phyloP scores from a whole-genome alignment of 345 rosid species.

The Citrus unshiu region DNA sequence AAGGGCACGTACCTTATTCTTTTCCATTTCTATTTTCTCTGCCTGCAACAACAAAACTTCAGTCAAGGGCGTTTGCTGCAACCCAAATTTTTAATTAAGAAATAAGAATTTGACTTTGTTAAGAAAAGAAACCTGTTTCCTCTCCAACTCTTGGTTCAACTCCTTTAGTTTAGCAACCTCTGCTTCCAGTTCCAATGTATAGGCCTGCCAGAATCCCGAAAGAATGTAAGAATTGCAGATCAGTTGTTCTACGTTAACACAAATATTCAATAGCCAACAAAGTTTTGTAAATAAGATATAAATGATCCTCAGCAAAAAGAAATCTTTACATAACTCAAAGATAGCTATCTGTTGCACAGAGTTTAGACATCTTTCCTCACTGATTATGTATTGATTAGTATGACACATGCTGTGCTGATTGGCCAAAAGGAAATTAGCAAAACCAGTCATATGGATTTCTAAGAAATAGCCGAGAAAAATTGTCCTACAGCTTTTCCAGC shows the following conservation, averaged over 20 bases:
- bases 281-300: background rate
- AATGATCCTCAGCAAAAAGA: background rate
- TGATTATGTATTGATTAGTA: background rate
- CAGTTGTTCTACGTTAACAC: background rate
- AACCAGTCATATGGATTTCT: background rate
- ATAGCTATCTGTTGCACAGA: background rate
- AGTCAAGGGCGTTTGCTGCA: constrained; percentile 6
- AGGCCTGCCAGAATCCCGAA: constrained; percentile 57
- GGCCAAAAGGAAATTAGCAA: background rate
- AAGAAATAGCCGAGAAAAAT: background rate
- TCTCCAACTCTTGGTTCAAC: constrained; percentile 66
- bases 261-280: background rate
- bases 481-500: too few relatives aligned
- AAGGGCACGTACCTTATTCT: constrained; percentile 46
- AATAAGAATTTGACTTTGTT: constrained; percentile 12
- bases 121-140: constrained; percentile 59
- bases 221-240: background rate
- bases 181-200: constrained; percentile 88
- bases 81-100: background rate
- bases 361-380: background rate
- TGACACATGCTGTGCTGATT: background rate
- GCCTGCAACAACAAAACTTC: constrained; percentile 44
- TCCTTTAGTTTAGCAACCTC: constrained; percentile 83
- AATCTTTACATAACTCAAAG: background rate
- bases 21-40: constrained; percentile 50